Base-by-base conservation (phyloP, 2,329 filamentous ascomycete species). In the Drechslerella coelobrocha region DNA sequence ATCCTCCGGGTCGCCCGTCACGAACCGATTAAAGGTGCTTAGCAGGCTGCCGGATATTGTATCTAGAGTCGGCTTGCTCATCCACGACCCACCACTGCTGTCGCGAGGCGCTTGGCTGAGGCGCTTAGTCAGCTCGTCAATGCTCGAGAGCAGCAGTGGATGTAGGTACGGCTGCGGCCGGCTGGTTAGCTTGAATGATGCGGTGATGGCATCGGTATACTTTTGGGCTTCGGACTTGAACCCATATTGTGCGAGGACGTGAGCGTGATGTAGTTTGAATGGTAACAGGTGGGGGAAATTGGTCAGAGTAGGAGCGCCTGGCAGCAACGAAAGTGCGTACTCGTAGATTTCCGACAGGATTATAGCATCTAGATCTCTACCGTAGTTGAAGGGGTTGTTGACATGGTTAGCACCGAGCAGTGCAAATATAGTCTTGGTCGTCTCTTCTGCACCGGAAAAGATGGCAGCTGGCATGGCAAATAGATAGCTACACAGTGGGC, bases 291-390 rank as follows among this genome's bases (percentile, higher is more conserved):
- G 92, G 10, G 93, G 91, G 65, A 90, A 84, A 31, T 86, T 81
- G 0, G 83, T 79, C 8, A 83, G 79, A 21, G 83, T 80, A 1
- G 84, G 83, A 26, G 82, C 82, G 21, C 84, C 84, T 1, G 88
- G 83, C 7, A 62, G 27, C 12, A 97, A 84, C 8, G 90, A 90
- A 9, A 91, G 82, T 0, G 90, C 92, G 78, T 91, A 97, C 78
- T 99, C 94, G 76, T 95, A 97, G 0, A 96, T 87, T 78, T 99
- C 94, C 43, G 91, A 97, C n/a, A 99, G 84, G 54, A 97, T 82
- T n/a, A 97, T 85, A 2, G 91, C 85, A 77, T 97, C 92, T 5
- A 90, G 84, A 75, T 97, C 92, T 73, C 88, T 86, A 57, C 88
- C 87, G 72, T 92, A 88, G 54, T 90, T 87, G 55, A 88, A 84